phyloP scores from a whole-genome alignment of 1,284 basidiomycete genomes.

The Tilletia walkeri region DNA sequence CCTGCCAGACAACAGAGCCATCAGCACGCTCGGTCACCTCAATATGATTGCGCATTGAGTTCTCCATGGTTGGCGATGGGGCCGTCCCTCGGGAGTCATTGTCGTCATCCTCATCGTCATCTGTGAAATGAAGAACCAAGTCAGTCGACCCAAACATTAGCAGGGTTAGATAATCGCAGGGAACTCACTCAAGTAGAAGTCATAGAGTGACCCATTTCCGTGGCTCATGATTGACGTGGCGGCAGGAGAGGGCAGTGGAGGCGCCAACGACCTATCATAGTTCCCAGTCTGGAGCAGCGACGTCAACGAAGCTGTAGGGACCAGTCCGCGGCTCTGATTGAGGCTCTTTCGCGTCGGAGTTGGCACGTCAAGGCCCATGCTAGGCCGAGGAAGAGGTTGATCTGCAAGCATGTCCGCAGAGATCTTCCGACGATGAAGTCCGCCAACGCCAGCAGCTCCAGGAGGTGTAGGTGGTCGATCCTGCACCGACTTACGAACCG shows the following conservation, averaged over 20 bases:
- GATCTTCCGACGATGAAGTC: conserved; percentile 23
- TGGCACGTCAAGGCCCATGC: not conserved
- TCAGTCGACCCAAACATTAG: too few relatives aligned
- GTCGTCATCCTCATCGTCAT: not conserved
- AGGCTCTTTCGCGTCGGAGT: not conserved
- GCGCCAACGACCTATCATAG: not conserved
- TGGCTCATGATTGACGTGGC: not conserved
- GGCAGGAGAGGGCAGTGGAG: not conserved
- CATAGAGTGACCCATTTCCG: conserved; percentile 15
- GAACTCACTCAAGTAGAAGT: conserved; percentile 19
- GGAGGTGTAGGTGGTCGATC: conserved; percentile 28
- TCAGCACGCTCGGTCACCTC: conserved; percentile 49
- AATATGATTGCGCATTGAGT: conserved; percentile 31
- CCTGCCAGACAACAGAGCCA: conserved; percentile 47
- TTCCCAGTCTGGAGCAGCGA: not conserved
- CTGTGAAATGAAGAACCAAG: not conserved
- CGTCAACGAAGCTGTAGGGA: not conserved
- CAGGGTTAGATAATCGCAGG: too few relatives aligned
- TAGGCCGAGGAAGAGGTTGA: conserved; percentile 17
- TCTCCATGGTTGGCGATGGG: not conserved
- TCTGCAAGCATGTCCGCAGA: conserved; percentile 22
- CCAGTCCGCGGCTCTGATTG: not conserved
- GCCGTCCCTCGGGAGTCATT: not conserved
- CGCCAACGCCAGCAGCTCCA: conserved; percentile 22
- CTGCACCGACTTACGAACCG: conserved; percentile 28